Evolutionary conservation across 192 early-diverging fungal species (phyloP).

Genomic region (Fimicolochytrium jonesii): DNA sequence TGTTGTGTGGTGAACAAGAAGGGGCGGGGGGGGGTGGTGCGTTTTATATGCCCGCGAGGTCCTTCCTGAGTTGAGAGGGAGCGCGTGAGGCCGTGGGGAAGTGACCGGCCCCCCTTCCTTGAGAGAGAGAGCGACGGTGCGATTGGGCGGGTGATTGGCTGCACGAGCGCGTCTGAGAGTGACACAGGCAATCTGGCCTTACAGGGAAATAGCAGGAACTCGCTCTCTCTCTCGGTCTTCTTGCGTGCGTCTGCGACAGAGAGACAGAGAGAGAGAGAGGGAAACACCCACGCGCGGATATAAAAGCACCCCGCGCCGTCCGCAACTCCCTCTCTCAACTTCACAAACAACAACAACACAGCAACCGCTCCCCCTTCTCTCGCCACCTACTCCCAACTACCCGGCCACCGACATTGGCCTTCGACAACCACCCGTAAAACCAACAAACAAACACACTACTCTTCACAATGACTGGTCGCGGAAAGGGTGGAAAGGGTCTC

Average conservation of each 20-base stretch:
- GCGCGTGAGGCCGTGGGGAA: no score
- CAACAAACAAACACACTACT: conserved; percentile 10
- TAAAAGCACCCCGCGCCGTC: conserved; percentile 4
- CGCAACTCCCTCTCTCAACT: not conserved
- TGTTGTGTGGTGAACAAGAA: not conserved
- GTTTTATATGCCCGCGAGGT: conserved; percentile 23
- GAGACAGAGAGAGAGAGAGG: conserved; percentile 13
- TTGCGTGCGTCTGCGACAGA: no score
- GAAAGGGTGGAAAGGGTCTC: conserved; percentile 98
- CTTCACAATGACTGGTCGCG: conserved; percentile 86
- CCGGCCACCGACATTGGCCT: not conserved
- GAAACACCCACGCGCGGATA: conserved; percentile 1
- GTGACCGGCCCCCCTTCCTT: no score
- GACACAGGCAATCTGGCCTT: no score
- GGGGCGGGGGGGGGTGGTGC: not conserved
- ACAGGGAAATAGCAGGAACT: no score
- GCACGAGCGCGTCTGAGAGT: no score
- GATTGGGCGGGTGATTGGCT: no score
- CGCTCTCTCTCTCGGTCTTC: no score
- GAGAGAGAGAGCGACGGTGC: no score
- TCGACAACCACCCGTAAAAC: not conserved
- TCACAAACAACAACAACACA: not conserved
- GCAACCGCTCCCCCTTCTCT: not conserved
- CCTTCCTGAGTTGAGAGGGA: no score
- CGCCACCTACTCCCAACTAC: not conserved